Evolutionary conservation across 139 green algal species (phyloP).

Genomic region (Chlorella sp.): DNA sequence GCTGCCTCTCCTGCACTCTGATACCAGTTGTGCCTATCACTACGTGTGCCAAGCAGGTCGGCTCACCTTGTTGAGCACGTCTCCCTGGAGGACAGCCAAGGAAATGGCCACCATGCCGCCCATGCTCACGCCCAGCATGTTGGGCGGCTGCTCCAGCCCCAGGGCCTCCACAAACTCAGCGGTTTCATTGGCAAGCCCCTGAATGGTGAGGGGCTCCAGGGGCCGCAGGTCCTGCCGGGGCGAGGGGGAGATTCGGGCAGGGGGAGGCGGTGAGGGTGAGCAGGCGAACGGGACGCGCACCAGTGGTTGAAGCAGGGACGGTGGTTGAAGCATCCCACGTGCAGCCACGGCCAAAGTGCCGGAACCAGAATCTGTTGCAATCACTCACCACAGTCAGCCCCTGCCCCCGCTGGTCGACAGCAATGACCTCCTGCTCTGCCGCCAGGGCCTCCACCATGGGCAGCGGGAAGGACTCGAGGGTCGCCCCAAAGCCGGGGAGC

Average conservation of each 20-base stretch:
- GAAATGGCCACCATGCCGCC: background rate
- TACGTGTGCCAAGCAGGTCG: too few species aligned
- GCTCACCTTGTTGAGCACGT: background rate
- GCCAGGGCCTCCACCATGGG: background rate
- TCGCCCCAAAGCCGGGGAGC: background rate
- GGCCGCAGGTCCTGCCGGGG: background rate
- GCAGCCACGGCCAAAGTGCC: too few species aligned
- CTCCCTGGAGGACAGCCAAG: background rate
- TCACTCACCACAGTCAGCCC: background rate
- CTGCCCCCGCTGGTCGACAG: background rate
- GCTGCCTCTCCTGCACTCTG: too few species aligned
- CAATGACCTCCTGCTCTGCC: background rate
- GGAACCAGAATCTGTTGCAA: too few species aligned
- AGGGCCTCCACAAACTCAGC: background rate
- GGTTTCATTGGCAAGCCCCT: background rate
- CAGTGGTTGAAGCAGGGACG: too few species aligned
- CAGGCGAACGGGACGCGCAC: too few species aligned
- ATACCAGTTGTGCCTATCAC: too few species aligned
- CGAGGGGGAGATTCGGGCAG: background rate
- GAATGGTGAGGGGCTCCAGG: background rate
- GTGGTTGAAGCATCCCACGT: too few species aligned
- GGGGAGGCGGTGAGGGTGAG: too few species aligned
- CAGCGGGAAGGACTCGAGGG: background rate
- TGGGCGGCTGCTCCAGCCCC: background rate
- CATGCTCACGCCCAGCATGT: conserved; percentile 4